These are phyloP conservation scores for Podaxis mareebaensis DNA, from an alignment of 768 basidiomycete species.

Conservation along the genomic window DNA sequence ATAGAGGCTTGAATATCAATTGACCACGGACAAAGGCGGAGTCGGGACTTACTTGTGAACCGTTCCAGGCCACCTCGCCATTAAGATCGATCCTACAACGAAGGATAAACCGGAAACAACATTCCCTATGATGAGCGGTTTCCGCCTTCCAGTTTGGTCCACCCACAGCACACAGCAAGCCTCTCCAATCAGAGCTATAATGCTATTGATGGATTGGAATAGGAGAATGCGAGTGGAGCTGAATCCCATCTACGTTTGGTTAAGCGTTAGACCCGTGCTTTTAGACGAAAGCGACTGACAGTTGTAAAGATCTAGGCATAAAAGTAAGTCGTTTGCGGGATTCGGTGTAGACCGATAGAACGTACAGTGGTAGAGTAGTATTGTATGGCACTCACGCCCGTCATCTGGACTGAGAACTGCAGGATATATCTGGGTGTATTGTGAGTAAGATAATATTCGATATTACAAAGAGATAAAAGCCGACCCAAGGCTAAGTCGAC, in stretches of 20 bases:
- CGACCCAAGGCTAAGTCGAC: slow-evolving; percentile 44
- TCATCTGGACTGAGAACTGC: slow-evolving; percentile 63
- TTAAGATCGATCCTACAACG: slow-evolving; percentile 42
- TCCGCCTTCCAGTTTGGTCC: slow-evolving; percentile 39
- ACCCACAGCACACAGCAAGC: slow-evolving; percentile 47
- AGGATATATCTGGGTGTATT: slow-evolving; percentile 36
- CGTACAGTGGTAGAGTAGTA: slow-evolving; percentile 49
- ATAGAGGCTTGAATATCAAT: no score
- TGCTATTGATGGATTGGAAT: slow-evolving; percentile 54
- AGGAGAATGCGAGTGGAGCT: slow-evolving; percentile 43
- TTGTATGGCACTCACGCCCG: slow-evolving; percentile 57
- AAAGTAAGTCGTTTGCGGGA: neutral
- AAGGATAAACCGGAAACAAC: slow-evolving; percentile 41
- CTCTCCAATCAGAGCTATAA: slow-evolving; percentile 55
- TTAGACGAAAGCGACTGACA: slow-evolving; percentile 21
- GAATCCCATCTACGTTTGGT: slow-evolving; percentile 40
- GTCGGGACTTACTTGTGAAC: slow-evolving; percentile 37
- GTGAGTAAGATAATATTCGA: slow-evolving; percentile 7
- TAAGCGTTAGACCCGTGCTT: neutral
- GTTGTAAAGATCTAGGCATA: slow-evolving; percentile 35
- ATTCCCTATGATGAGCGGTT: slow-evolving; percentile 44
- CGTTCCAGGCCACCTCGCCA: slow-evolving; percentile 44
- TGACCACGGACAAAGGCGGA: neutral
- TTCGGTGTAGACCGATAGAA: neutral
- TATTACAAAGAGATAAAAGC: slow-evolving; percentile 16